A percentile compares a stretch with the other conserved stretches of the same genome.
Evolutionary conservation across 108 stramenopile species (phyloP).

Genomic region (Chaetoceros muelleri): DNA sequence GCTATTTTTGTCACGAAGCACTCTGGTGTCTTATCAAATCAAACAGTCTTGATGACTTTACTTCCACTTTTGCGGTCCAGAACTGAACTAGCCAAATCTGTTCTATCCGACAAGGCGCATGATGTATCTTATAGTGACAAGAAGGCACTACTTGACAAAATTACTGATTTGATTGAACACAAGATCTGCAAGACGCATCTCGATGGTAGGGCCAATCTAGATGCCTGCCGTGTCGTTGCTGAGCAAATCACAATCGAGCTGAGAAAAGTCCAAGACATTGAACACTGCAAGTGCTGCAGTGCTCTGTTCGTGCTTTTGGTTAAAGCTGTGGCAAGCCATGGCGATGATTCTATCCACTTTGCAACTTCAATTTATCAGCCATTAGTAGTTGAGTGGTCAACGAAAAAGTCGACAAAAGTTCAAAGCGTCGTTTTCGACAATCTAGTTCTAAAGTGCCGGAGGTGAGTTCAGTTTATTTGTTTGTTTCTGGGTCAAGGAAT

Average conservation of each 20-base stretch:
- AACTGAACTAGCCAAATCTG: constrained; percentile 32
- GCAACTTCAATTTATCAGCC: constrained; percentile 24
- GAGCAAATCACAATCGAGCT: constrained; percentile 31
- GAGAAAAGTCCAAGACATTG: constrained; percentile 21
- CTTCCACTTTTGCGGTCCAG: constrained; percentile 40
- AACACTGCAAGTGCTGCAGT: constrained; percentile 54
- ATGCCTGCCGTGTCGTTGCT: constrained; percentile 15
- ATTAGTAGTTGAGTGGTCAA: constrained; percentile 57
- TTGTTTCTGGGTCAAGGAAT: background rate
- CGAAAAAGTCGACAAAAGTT: constrained; percentile 43
- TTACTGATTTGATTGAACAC: constrained; percentile 42
- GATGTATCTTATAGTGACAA: constrained; percentile 35
- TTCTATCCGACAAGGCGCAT: constrained; percentile 13
- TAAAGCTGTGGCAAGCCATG: constrained; percentile 25
- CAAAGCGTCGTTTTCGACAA: constrained; percentile 55
- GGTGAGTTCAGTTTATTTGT: constrained; percentile 7
- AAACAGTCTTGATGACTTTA: constrained; percentile 38
- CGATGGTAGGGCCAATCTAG: constrained; percentile 17
- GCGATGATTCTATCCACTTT: constrained; percentile 10
- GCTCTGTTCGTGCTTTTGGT: constrained; percentile 33
- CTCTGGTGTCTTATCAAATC: constrained; percentile 35
- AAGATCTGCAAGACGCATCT: constrained; percentile 51
- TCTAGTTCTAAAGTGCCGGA: constrained; percentile 36
- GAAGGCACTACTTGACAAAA: constrained; percentile 35
- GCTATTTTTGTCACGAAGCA: constrained; percentile 31